Conservation (phyloP, 345 rosid genomes). For the Pistacia integerrima region DNA sequence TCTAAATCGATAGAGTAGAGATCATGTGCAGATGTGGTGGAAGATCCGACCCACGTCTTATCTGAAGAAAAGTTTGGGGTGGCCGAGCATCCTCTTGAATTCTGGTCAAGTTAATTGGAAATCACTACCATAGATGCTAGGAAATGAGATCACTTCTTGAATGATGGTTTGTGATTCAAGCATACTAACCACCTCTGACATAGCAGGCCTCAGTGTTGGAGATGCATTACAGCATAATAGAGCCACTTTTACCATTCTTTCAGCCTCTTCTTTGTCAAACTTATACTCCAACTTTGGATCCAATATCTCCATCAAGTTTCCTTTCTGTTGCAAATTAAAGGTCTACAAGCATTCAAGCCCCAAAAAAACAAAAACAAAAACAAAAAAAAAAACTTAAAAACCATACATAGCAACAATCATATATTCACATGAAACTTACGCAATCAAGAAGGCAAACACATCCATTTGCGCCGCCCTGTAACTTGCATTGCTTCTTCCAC, state of each 20-base stretch:
- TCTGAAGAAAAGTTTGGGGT: constrained; percentile 2
- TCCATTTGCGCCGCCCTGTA: constrained; percentile 17
- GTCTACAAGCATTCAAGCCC: constrained; percentile 24
- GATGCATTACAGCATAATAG: constrained; percentile 9
- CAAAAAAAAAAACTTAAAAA: too few species aligned
- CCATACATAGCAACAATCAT: too few species aligned
- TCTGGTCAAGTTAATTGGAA: constrained; percentile 7
- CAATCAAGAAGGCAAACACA: constrained; percentile 39
- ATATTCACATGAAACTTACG: constrained; percentile 17
- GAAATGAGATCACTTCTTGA: constrained; percentile 16
- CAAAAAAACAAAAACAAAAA: neutral
- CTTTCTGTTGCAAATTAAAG: constrained; percentile 27
- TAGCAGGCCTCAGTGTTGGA: constrained; percentile 27
- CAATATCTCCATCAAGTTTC: constrained; percentile 10
- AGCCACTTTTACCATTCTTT: constrained; percentile 13
- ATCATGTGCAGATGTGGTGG: too few species aligned
- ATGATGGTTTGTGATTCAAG: constrained; percentile 22
- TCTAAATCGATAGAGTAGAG: too few species aligned
- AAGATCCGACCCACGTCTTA: too few species aligned
- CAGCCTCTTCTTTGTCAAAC: constrained; percentile 25
- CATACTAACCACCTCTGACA: constrained; percentile 34
- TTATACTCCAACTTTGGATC: constrained; percentile 12
- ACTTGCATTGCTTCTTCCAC: constrained; percentile 33
- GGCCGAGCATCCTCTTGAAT: neutral
- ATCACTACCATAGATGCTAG: constrained; percentile 21